Percentiles rank a stretch among this genome's conserved stretches.
Conservation (phyloP, 257 asterid species). For the Coffea eugenioides region DNA sequence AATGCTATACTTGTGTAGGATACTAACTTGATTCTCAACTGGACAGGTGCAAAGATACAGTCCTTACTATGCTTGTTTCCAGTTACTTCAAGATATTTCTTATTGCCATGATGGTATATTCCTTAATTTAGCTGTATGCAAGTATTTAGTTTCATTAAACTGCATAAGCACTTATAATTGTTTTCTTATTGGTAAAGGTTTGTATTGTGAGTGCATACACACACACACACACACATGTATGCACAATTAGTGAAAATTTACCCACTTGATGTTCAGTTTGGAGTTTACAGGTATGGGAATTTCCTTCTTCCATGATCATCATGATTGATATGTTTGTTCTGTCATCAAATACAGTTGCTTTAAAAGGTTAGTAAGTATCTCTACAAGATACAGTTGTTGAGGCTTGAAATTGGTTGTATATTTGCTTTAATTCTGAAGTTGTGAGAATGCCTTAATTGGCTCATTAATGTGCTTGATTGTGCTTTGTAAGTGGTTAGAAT, state of each 20-base stretch:
- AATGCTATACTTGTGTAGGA: too few species aligned
- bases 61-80: conserved; percentile 57
- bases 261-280: conserved; percentile 8
- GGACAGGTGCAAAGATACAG: conserved; percentile 58
- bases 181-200: not conserved
- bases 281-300: conserved; percentile 75
- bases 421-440: not conserved
- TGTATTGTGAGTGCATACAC: too few species aligned
- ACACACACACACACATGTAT: not conserved
- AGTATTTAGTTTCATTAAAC: conserved; percentile 9
- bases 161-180: not conserved
- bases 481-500: not conserved
- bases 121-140: conserved; percentile 8
- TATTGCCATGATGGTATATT: conserved; percentile 72
- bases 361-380: conserved; percentile 48
- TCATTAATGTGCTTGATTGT: not conserved
- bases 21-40: conserved; percentile 13
- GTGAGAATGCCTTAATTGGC: not conserved
- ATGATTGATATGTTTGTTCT: conserved; percentile 73
- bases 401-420: not conserved
- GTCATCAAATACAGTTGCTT: conserved; percentile 78
- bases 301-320: conserved; percentile 64
- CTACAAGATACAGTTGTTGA: conserved; percentile 5
- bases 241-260: not conserved
- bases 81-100: conserved; percentile 84